Evolutionary conservation across 2,329 filamentous ascomycete species (phyloP).

Genomic region (Claviceps lovelessii): DNA sequence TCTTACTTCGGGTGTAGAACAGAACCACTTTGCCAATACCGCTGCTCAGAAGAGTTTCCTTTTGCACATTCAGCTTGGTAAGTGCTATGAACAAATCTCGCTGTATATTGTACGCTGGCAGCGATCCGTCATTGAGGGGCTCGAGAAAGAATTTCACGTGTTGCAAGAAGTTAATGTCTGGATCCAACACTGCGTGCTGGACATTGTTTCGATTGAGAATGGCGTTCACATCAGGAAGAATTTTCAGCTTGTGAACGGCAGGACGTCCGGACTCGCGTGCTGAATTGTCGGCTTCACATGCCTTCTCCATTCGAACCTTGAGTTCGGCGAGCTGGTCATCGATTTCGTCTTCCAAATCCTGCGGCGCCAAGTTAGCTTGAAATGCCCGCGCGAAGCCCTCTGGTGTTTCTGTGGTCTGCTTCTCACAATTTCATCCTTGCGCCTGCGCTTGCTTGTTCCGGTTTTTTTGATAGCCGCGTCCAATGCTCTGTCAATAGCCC

Average conservation of each 20-base stretch:
- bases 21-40: conserved; percentile 92
- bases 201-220: conserved; percentile 82
- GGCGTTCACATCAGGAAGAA: conserved; percentile 78
- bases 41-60: conserved; percentile 76
- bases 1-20: conserved; percentile 93
- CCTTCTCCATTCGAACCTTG: conserved; percentile 78
- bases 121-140: conserved; percentile 80
- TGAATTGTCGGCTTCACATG: conserved; percentile 72
- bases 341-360: conserved; percentile 82
- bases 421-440: conserved; percentile 75
- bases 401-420: background rate
- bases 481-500: conserved; percentile 75
- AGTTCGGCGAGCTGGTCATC: conserved; percentile 82
- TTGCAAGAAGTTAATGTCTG: conserved; percentile 87
- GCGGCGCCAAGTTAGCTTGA: background rate
- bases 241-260: conserved; percentile 82
- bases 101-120: conserved; percentile 95
- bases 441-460: conserved; percentile 48
- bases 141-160: conserved; percentile 96
- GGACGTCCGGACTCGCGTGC: conserved; percentile 67
- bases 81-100: conserved; percentile 80
- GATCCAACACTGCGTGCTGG: conserved; percentile 73
- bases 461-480: conserved; percentile 78
- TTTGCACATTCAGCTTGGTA: conserved; percentile 69
- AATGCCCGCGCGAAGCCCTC: conserved; percentile 10